Evolutionary conservation across 306 rosid species (phyloP).

Genomic region (Cyamopsis tetragonoloba): DNA sequence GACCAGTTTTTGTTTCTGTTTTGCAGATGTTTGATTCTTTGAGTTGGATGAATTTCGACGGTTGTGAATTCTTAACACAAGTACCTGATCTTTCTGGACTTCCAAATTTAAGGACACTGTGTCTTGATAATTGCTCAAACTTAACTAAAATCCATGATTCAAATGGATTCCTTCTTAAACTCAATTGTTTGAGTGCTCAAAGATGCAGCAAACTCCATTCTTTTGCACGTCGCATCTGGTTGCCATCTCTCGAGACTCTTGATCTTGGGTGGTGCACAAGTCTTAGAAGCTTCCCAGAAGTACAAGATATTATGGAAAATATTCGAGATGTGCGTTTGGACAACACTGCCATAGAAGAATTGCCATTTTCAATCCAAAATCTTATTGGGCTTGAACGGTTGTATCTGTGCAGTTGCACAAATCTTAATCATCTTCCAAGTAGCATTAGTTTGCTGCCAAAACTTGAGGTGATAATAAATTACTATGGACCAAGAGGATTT

Average conservation of each 20-base stretch:
- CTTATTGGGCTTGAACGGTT: too few relatives aligned
- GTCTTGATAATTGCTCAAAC: constrained; percentile 21
- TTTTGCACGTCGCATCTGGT: constrained; percentile 15
- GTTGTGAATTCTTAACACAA: constrained; percentile 13
- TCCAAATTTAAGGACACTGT: constrained; percentile 24
- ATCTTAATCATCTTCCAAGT: too few relatives aligned
- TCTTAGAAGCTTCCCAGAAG: constrained; percentile 24
- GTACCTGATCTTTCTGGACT: constrained; percentile 31
- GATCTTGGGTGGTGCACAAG: constrained; percentile 23
- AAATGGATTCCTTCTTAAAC: constrained; percentile 27
- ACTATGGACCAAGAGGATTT: too few relatives aligned
- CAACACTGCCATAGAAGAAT: constrained; percentile 27
- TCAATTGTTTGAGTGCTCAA: constrained; percentile 19
- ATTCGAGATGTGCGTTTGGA: constrained; percentile 13
- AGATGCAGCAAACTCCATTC: constrained; percentile 25
- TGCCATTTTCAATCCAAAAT: too few relatives aligned
- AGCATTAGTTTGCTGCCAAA: too few relatives aligned
- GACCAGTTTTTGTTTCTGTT: constrained; percentile 8
- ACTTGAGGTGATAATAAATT: too few relatives aligned
- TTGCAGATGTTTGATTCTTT: constrained; percentile 22
- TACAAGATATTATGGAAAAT: constrained; percentile 21
- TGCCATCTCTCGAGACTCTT: constrained; percentile 25
- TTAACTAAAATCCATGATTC: constrained; percentile 33
- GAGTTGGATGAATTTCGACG: constrained; percentile 21
- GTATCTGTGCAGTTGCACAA: too few relatives aligned